Percentiles rank a stretch among this genome's conserved stretches.
phyloP scores from a whole-genome alignment of 2,329 filamentous ascomycete species.

The Fusarium concolor region DNA sequence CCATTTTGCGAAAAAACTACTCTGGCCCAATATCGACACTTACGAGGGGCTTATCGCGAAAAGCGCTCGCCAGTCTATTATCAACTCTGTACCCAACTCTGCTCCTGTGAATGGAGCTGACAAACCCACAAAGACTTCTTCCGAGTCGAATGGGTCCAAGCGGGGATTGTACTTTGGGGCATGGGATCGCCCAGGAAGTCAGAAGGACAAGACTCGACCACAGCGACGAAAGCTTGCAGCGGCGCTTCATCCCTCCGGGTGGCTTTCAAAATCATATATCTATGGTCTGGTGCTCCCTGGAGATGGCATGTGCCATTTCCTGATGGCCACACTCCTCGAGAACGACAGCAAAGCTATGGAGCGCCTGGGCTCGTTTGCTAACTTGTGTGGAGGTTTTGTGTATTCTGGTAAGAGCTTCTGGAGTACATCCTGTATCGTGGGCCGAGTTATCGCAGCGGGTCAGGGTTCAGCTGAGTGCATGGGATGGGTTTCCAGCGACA shows the following conservation, averaged over 20 bases:
- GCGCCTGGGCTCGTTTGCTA: slow-evolving; percentile 70
- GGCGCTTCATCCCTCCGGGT: slow-evolving; percentile 69
- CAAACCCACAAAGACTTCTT: slow-evolving; percentile 48
- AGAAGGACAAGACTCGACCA: slow-evolving; percentile 51
- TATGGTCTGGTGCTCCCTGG: slow-evolving; percentile 74
- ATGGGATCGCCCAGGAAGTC: slow-evolving; percentile 51
- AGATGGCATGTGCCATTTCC: slow-evolving; percentile 70
- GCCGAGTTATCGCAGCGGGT: slow-evolving; percentile 72
- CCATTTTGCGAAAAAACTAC: slow-evolving; percentile 71
- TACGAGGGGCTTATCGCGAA: slow-evolving; percentile 62
- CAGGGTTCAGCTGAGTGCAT: slow-evolving; percentile 73
- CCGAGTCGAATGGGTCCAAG: slow-evolving; percentile 51
- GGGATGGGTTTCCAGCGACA: slow-evolving; percentile 74
- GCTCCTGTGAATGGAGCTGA: slow-evolving; percentile 43
- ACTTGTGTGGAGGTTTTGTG: slow-evolving; percentile 73
- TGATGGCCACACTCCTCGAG: slow-evolving; percentile 75
- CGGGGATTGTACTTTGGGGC: slow-evolving; percentile 62
- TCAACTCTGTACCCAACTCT: slow-evolving; percentile 44
- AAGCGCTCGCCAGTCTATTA: slow-evolving; percentile 57
- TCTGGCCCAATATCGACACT: slow-evolving; percentile 70
- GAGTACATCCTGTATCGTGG: slow-evolving; percentile 74
- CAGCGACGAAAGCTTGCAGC: slow-evolving; percentile 67
- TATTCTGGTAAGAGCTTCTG: slow-evolving; percentile 74
- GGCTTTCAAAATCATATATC: slow-evolving; percentile 76
- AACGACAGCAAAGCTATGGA: slow-evolving; percentile 70